Conservation (phyloP, 495 filamentous ascomycete species). For the Xylaria grammica region DNA sequence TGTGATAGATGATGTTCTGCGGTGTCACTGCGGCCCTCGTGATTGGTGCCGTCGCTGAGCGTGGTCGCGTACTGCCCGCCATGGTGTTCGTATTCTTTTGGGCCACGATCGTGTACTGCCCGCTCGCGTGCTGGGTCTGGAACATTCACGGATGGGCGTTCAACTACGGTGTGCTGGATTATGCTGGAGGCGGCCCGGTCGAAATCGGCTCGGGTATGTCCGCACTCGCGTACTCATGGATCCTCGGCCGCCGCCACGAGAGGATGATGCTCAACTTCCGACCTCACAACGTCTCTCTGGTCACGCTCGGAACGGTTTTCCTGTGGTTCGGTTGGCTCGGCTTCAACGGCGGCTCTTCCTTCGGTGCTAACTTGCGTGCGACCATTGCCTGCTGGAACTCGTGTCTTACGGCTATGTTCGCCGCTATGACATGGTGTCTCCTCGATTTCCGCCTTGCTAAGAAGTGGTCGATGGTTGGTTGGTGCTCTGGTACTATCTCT, state of each 20-base stretch:
- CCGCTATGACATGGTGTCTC: constrained; percentile 85
- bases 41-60: constrained; percentile 90
- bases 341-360: constrained; percentile 96
- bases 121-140: constrained; percentile 95
- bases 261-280: constrained; percentile 98
- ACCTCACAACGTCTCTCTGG: constrained; percentile 97
- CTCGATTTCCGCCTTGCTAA: constrained; percentile 93
- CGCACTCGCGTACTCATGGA: constrained; percentile 92
- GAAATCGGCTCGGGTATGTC: constrained; percentile 94
- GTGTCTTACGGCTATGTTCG: constrained; percentile 90
- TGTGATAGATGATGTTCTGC: constrained; percentile 88
- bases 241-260: constrained; percentile 95
- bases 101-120: constrained; percentile 97
- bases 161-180: constrained; percentile 93
- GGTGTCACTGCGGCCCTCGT: constrained; percentile 91
- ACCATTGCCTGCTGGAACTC: constrained; percentile 98
- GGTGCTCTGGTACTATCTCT: constrained; percentile 94
- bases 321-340: constrained; percentile 99
- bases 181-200: constrained; percentile 96
- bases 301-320: constrained; percentile 91
- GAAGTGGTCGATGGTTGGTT: constrained; percentile 99
- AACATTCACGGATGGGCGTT: constrained; percentile 91
- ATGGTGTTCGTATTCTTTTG: constrained; percentile 96
- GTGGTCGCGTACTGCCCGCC: constrained; percentile 90
- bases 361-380: constrained; percentile 93